These are phyloP conservation scores for Kernera saxatilis DNA, from an alignment of 345 rosid genomes.

Conservation along the genomic window DNA sequence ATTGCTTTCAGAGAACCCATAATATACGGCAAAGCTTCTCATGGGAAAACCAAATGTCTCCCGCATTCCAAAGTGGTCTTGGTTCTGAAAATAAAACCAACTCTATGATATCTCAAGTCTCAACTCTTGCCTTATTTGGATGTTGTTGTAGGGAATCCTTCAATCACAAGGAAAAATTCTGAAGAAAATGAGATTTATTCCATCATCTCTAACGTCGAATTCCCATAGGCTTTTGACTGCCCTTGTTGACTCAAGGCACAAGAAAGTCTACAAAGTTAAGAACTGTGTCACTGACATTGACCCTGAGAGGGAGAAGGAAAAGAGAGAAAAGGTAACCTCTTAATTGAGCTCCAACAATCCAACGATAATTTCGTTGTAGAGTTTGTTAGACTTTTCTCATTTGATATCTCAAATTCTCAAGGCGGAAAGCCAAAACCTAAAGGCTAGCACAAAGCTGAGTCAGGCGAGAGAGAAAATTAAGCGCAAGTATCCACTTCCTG, in stretches of 20 bases:
- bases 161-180: constrained; percentile 96
- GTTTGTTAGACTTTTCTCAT: constrained; percentile 2
- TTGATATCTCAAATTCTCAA: constrained; percentile 26
- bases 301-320: constrained; percentile 98
- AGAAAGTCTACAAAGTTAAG: constrained; percentile 82
- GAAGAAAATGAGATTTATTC: constrained; percentile 94
- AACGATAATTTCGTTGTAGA: neutral
- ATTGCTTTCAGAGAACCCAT: neutral
- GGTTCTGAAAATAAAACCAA: neutral
- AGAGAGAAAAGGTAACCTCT: constrained; percentile 78
- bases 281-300: constrained; percentile 96
- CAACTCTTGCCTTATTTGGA: neutral
- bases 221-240: constrained; percentile 92
- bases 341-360: neutral
- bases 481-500: constrained; percentile 71
- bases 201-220: constrained; percentile 86
- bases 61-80: neutral
- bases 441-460: constrained; percentile 81
- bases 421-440: constrained; percentile 90
- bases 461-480: constrained; percentile 87
- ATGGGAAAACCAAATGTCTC: neutral
- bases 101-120: neutral
- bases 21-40: neutral
- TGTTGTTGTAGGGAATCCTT: constrained; percentile 74
- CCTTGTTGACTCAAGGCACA: constrained; percentile 90